These are phyloP conservation scores for Penicillium sp. DNA, from an alignment of 2,329 filamentous ascomycete genomes.

Conservation along the genomic window DNA sequence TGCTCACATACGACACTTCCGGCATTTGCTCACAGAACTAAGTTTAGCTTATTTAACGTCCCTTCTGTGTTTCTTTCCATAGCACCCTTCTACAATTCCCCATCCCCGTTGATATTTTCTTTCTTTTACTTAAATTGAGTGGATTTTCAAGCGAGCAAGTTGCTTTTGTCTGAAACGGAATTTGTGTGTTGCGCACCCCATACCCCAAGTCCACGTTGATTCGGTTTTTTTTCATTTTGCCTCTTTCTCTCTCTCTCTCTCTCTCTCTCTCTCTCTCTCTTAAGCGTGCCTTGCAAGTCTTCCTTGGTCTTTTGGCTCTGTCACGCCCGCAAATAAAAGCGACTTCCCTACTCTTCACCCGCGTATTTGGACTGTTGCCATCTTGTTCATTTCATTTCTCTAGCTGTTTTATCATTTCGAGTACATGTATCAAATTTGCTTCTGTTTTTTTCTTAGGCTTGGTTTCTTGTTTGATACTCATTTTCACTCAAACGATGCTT, in stretches of 20 bases:
- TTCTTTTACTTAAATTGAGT: conserved; percentile 31
- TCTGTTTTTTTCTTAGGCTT: conserved; percentile 19
- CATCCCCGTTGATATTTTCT: conserved; percentile 18
- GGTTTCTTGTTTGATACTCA: conserved; percentile 21
- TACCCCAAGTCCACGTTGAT: conserved; percentile 43
- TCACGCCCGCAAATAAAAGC: conserved; percentile 38
- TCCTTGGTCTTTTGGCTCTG: conserved; percentile 33
- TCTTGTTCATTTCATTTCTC: conserved; percentile 17
- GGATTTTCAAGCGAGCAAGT: conserved; percentile 41
- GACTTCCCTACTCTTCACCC: conserved; percentile 25
- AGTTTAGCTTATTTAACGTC: conserved; percentile 15
- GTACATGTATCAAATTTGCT: conserved; percentile 21
- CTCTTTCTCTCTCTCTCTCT: conserved; percentile 22
- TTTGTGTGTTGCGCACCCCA: conserved; percentile 44
- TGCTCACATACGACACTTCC: conserved; percentile 6
- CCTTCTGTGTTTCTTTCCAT: conserved; percentile 22
- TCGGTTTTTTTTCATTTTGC: conserved; percentile 25
- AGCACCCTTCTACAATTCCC: conserved; percentile 18
- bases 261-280: conserved; percentile 21
- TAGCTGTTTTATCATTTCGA: conserved; percentile 20
- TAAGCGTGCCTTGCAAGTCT: conserved; percentile 31
- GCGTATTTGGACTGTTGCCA: conserved; percentile 22
- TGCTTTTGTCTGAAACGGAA: conserved; percentile 43
- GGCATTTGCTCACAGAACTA: conserved; percentile 12
- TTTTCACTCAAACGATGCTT: conserved; percentile 14